Evolutionary conservation across 2,329 filamentous ascomycete genomes (phyloP).

Genomic region (Botrytis deweyae): DNA sequence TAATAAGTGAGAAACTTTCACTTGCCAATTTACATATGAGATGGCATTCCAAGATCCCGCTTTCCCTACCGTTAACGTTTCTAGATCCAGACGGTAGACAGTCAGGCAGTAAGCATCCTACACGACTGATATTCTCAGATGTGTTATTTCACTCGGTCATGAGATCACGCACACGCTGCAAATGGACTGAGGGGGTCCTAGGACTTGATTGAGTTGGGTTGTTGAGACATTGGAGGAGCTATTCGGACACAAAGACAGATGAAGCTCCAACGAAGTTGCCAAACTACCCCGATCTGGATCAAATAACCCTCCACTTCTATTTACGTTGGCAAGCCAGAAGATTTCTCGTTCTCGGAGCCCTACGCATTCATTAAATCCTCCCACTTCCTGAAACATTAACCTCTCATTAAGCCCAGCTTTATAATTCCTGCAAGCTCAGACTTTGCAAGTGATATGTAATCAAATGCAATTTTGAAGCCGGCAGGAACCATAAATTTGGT

Average conservation of each 20-base stretch:
- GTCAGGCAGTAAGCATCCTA: not conserved
- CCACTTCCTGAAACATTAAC: not conserved
- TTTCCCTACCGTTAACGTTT: not conserved
- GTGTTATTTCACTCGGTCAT: not conserved
- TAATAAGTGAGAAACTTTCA: no score
- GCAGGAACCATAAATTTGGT: not conserved
- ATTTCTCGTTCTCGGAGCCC: not conserved
- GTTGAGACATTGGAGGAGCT: not conserved
- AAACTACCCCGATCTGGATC: not conserved
- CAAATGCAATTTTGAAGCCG: not conserved
- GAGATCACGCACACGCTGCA: not conserved
- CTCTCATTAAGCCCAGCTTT: not conserved
- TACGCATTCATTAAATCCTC: not conserved
- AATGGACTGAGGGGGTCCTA: no score
- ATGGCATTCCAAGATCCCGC: not conserved
- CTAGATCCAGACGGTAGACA: not conserved
- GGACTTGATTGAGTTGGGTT: not conserved
- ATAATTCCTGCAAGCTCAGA: not conserved
- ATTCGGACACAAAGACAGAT: not conserved
- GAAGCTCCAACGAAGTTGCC: not conserved
- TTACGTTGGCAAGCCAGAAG: not conserved
- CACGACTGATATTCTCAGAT: not conserved
- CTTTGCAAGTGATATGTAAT: not conserved
- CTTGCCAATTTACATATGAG: not conserved
- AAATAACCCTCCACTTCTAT: not conserved